These are phyloP conservation scores for Austroboletus festivus DNA, from an alignment of 768 basidiomycete genomes.

Conservation along the genomic window DNA sequence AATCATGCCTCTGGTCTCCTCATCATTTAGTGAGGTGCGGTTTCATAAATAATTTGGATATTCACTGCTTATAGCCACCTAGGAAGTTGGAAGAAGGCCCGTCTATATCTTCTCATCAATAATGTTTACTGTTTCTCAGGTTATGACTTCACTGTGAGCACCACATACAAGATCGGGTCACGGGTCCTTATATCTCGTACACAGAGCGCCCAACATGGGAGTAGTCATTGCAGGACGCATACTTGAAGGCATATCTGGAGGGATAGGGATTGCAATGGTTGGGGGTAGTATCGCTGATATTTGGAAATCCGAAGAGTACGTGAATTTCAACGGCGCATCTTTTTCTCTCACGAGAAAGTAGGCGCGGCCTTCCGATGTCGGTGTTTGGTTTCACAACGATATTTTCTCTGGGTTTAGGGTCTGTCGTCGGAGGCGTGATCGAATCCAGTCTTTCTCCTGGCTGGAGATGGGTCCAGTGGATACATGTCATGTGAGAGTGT, in stretches of 20 bases:
- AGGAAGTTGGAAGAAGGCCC: conserved; percentile 66
- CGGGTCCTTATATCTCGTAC: not conserved
- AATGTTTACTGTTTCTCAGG: conserved; percentile 50
- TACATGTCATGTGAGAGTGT: conserved; percentile 60
- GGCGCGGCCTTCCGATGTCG: conserved; percentile 75
- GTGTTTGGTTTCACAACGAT: conserved; percentile 60
- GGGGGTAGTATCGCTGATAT: conserved; percentile 71
- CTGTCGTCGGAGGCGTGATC: conserved; percentile 61
- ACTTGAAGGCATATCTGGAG: conserved; percentile 60
- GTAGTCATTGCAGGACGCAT: conserved; percentile 58
- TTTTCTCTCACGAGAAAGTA: conserved; percentile 24
- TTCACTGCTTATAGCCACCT: not conserved
- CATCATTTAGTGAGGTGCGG: conserved; percentile 58
- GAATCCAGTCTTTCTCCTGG: conserved; percentile 53
- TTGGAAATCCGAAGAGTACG: conserved; percentile 61
- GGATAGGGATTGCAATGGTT: conserved; percentile 63
- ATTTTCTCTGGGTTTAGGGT: conserved; percentile 59
- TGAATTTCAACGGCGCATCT: not conserved
- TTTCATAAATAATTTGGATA: not conserved
- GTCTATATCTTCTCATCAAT: conserved; percentile 52
- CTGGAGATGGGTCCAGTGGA: conserved; percentile 86
- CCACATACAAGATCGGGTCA: no score
- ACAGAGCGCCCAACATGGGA: conserved; percentile 43
- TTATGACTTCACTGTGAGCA: conserved; percentile 35
- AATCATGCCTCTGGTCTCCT: conserved; percentile 56